Conservation (phyloP, 495 filamentous ascomycete genomes). For the Tuber brumale region DNA sequence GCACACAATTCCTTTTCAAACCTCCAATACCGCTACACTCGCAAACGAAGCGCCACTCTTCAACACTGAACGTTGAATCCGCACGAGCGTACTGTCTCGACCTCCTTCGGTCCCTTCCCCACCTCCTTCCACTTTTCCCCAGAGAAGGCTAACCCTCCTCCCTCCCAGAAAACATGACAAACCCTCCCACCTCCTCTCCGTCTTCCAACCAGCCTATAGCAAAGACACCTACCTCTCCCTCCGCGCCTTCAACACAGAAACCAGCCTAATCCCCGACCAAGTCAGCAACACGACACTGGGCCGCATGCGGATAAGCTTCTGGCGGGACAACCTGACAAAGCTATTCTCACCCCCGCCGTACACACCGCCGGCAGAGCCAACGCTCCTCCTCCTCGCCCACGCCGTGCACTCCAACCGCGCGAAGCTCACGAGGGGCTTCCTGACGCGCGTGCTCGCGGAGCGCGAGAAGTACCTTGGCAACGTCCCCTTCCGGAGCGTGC, state of each 20-base stretch:
- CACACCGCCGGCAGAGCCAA: constrained; percentile 67
- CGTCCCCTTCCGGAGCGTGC: constrained; percentile 65
- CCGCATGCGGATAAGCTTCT: constrained; percentile 85
- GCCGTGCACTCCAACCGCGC: constrained; percentile 48
- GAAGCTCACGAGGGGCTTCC: constrained; percentile 59
- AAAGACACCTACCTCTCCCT: constrained; percentile 82
- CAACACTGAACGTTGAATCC: constrained; percentile 38
- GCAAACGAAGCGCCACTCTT: not conserved
- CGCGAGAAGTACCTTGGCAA: constrained; percentile 76
- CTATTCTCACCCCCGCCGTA: constrained; percentile 25
- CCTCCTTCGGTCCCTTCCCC: constrained; percentile 51
- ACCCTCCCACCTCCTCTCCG: constrained; percentile 75
- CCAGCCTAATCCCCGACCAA: constrained; percentile 78
- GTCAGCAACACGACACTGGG: constrained; percentile 76
- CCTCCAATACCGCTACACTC: not conserved
- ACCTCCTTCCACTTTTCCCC: not conserved
- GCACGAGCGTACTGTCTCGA: constrained; percentile 53
- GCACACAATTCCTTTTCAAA: not conserved
- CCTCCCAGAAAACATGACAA: constrained; percentile 66
- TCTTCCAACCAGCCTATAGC: constrained; percentile 66
- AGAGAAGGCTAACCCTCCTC: not conserved
- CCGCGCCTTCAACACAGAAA: constrained; percentile 85
- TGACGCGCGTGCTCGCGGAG: constrained; percentile 60
- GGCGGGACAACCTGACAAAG: constrained; percentile 72
- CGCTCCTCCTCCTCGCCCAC: constrained; percentile 71